These are phyloP conservation scores for Neocatenulostroma microsporum DNA, from an alignment of 2,329 filamentous ascomycete genomes.

Conservation along the genomic window DNA sequence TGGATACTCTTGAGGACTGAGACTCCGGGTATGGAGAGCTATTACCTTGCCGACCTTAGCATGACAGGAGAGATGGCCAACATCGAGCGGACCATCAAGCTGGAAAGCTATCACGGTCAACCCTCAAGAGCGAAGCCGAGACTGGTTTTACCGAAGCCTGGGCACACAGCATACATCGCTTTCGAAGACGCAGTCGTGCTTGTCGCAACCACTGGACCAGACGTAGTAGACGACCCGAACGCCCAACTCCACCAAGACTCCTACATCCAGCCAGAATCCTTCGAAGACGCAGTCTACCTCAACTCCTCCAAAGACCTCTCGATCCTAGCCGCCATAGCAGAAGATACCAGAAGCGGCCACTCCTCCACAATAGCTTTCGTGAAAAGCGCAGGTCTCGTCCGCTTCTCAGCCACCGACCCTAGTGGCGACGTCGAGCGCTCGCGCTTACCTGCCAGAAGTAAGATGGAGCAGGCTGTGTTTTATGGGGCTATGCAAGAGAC, in stretches of 20 bases:
- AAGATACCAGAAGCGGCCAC: slow-evolving; percentile 33
- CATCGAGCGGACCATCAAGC: slow-evolving; percentile 42
- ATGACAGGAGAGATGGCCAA: slow-evolving; percentile 47
- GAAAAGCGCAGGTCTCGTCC: slow-evolving; percentile 50
- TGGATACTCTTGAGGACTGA: slow-evolving; percentile 24
- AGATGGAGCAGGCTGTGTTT: slow-evolving; percentile 90
- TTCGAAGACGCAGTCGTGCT: slow-evolving; percentile 73
- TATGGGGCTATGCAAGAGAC: slow-evolving; percentile 69
- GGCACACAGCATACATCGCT: slow-evolving; percentile 71
- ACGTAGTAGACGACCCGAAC: slow-evolving; percentile 57
- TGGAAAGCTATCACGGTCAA: slow-evolving; percentile 47
- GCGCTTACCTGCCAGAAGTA: slow-evolving; percentile 71
- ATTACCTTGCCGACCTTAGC: slow-evolving; percentile 66
- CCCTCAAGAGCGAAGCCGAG: slow-evolving; percentile 42
- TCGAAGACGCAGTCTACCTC: slow-evolving; percentile 82
- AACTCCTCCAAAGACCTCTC: slow-evolving; percentile 45
- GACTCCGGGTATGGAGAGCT: slow-evolving; percentile 43
- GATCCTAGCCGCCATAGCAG: slow-evolving; percentile 44
- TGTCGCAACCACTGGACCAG: slow-evolving; percentile 60
- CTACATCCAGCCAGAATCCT: slow-evolving; percentile 56
- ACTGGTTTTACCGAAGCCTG: slow-evolving; percentile 69
- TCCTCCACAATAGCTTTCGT: slow-evolving; percentile 46
- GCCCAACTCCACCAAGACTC: slow-evolving; percentile 63
- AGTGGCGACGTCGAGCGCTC: slow-evolving; percentile 50
- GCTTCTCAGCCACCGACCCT: slow-evolving; percentile 47